Evolutionary conservation across 306 rosid genomes (phyloP).

Genomic region (Clitoria ternatea): DNA sequence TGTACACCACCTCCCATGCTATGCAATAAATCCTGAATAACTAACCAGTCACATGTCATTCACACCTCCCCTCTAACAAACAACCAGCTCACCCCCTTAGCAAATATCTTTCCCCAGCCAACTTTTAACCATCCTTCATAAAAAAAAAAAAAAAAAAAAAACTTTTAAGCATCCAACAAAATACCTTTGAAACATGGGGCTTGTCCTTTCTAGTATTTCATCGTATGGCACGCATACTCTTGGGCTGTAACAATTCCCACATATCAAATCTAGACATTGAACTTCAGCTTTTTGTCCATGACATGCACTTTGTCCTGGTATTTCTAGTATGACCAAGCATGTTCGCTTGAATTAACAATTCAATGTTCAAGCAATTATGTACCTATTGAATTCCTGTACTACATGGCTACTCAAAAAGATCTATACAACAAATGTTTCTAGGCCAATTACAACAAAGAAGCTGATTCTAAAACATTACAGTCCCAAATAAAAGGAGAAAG

Average conservation of each 20-base stretch:
- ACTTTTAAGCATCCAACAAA: too few relatives aligned
- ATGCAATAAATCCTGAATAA: too few relatives aligned
- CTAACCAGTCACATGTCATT: too few relatives aligned
- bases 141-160: too few relatives aligned
- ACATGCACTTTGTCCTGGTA: neutral
- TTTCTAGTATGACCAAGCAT: neutral
- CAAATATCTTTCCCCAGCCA: too few relatives aligned
- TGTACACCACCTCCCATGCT: too few relatives aligned
- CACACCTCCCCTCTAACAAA: too few relatives aligned
- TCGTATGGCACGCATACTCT: too few relatives aligned
- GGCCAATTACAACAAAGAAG: conserved; percentile 6
- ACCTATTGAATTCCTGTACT: neutral
- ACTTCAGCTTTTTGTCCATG: neutral
- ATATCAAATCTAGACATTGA: neutral
- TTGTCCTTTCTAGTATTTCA: too few relatives aligned
- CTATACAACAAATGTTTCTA: neutral
- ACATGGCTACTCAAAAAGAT: neutral
- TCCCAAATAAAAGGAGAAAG: neutral
- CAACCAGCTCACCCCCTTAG: too few relatives aligned
- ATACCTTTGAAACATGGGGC: too few relatives aligned
- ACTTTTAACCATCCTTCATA: too few relatives aligned
- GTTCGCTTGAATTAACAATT: neutral
- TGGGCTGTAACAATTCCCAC: neutral
- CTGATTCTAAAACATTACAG: neutral
- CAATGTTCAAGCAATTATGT: neutral